These are phyloP conservation scores for Dianthus caryophyllus DNA, from an alignment of 148 eudicot species.

Conservation along the genomic window DNA sequence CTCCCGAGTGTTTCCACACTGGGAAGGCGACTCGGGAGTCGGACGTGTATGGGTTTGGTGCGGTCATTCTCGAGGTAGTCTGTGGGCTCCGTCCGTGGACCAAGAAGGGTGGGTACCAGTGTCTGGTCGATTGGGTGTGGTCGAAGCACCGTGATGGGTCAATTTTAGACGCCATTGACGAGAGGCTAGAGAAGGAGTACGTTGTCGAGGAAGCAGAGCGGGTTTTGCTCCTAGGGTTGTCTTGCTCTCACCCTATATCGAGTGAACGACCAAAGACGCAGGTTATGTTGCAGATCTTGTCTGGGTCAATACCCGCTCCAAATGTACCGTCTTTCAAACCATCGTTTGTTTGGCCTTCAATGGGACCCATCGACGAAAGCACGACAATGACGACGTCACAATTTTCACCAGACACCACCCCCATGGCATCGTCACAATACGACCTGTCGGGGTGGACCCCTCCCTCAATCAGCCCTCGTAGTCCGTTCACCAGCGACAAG, in stretches of 20 bases:
- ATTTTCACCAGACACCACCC: constrained; percentile 22
- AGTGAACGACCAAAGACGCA: constrained; percentile 56
- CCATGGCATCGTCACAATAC: constrained; percentile 23
- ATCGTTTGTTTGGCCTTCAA: constrained; percentile 62
- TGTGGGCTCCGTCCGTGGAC: constrained; percentile 59
- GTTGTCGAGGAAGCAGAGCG: constrained; percentile 53
- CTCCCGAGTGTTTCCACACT: constrained; percentile 82
- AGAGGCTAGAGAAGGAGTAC: constrained; percentile 40
- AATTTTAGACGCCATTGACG: constrained; percentile 51
- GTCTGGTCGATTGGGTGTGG: constrained; percentile 82
- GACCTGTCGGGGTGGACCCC: constrained; percentile 38
- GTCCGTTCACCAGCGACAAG: constrained; percentile 17
- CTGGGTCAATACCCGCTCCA: constrained; percentile 48
- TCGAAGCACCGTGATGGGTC: constrained; percentile 53
- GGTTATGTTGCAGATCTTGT: constrained; percentile 47
- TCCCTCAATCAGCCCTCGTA: constrained; percentile 28
- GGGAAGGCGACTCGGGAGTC: constrained; percentile 71
- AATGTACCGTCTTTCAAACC: constrained; percentile 65
- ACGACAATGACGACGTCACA: too few species aligned
- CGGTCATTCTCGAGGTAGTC: constrained; percentile 58
- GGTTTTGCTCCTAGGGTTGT: constrained; percentile 57
- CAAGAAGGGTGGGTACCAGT: constrained; percentile 39
- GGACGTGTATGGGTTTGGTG: constrained; percentile 73
- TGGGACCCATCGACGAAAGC: constrained; percentile 36
- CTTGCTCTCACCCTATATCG: constrained; percentile 69